Conservation (phyloP, 352 stramenopile genomes). For the Pythium monospermum region DNA sequence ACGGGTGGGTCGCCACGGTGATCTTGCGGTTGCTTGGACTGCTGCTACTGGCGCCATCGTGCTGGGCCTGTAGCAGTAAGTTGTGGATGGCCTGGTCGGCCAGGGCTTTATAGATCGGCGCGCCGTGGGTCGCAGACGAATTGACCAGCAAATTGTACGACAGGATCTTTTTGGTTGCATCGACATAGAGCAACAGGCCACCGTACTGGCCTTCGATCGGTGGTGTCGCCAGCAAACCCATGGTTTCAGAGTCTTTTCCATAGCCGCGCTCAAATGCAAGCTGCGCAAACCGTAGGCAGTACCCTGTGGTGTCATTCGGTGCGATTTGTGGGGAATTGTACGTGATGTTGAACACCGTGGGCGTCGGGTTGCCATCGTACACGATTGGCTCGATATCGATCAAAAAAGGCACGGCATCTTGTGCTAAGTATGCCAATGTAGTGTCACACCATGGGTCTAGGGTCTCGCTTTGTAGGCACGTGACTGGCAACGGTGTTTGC, state of each 20-base stretch:
- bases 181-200: conserved; percentile 43
- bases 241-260: conserved; percentile 18
- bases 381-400: conserved; percentile 32
- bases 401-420: conserved; percentile 22
- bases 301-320: conserved; percentile 45
- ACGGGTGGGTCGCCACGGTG: conserved; percentile 43
- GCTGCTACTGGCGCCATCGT: background rate
- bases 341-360: conserved; percentile 45
- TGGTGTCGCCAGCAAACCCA: conserved; percentile 9
- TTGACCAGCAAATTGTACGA: conserved; percentile 68
- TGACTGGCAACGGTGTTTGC: conserved; percentile 39
- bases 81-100: conserved; percentile 56
- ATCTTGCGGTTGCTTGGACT: conserved; percentile 19
- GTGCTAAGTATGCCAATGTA: conserved; percentile 22
- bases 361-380: conserved; percentile 27
- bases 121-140: conserved; percentile 35
- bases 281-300: conserved; percentile 55
- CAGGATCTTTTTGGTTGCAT: conserved; percentile 28
- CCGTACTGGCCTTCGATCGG: conserved; percentile 50
- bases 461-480: conserved; percentile 22
- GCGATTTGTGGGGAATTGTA: conserved; percentile 38
- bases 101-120: conserved; percentile 52
- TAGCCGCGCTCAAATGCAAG: conserved; percentile 45
- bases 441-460: conserved; percentile 17
- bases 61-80: conserved; percentile 33